A percentile compares a stretch with the other conserved stretches of the same genome.
Conservation (phyloP, 139 green algal genomes). For the Coelastrella sp. region DNA sequence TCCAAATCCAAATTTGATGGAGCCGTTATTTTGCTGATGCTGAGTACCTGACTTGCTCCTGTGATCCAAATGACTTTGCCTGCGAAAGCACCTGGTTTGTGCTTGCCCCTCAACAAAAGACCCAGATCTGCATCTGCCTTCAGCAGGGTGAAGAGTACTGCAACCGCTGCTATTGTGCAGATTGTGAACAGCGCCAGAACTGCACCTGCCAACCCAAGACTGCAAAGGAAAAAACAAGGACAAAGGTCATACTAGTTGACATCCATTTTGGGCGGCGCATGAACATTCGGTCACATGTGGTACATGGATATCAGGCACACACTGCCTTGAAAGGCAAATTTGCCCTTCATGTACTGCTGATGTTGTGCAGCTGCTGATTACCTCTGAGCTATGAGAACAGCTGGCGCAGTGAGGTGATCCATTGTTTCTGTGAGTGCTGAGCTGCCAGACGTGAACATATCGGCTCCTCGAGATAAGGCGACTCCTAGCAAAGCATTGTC, state of each 20-base stretch:
- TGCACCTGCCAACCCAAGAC: background rate
- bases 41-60: conserved; percentile 54
- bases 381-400: background rate
- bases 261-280: too few relatives aligned
- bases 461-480: background rate
- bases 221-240: background rate
- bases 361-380: background rate
- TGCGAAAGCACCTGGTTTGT: conserved; percentile 55
- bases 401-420: background rate
- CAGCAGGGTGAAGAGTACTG: conserved; percentile 7
- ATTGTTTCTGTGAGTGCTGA: background rate
- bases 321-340: too few relatives aligned
- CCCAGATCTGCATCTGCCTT: conserved; percentile 66
- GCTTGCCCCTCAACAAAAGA: conserved; percentile 52
- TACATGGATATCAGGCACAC: too few relatives aligned
- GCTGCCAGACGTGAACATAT: background rate
- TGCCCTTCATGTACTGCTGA: background rate
- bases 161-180: background rate
- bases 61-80: conserved; percentile 90
- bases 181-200: background rate
- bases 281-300: too few relatives aligned
- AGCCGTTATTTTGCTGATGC: too few relatives aligned
- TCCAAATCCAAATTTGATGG: too few relatives aligned
- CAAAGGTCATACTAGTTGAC: too few relatives aligned
- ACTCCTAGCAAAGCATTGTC: background rate